A percentile compares a stretch with the other conserved stretches of the same genome.
Evolutionary conservation across 495 filamentous ascomycete genomes (phyloP).

Genomic region (Xylaria nigripes): DNA sequence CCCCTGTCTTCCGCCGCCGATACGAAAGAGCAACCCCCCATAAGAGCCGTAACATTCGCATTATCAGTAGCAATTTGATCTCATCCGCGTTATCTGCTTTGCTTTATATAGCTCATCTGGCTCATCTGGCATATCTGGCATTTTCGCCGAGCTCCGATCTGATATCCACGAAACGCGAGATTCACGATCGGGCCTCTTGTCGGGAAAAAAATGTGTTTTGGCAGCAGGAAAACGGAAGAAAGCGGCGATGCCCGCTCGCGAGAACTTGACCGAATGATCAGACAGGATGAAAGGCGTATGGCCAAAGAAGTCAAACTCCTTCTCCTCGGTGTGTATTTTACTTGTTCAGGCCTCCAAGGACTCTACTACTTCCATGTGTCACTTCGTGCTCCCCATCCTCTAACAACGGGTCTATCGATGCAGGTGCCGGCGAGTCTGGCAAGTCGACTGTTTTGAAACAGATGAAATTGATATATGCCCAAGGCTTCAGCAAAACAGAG

Average conservation of each 20-base stretch:
- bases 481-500: conserved; percentile 86
- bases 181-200: neutral
- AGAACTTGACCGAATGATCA: conserved; percentile 70
- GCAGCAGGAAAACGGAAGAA: conserved; percentile 43
- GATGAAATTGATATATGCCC: conserved; percentile 96
- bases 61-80: neutral
- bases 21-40: neutral
- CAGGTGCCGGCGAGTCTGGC: conserved; percentile 94
- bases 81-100: neutral
- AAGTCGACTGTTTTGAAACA: conserved; percentile 99
- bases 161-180: neutral
- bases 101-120: neutral
- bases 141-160: neutral
- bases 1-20: neutral
- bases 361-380: conserved; percentile 12
- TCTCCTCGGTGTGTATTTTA: conserved; percentile 56
- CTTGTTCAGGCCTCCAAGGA: neutral
- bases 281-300: conserved; percentile 73
- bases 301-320: conserved; percentile 75
- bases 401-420: conserved; percentile 16
- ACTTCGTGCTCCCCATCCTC: conserved; percentile 18
- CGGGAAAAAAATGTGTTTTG: conserved; percentile 50
- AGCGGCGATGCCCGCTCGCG: conserved; percentile 43
- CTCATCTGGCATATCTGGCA: neutral
- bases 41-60: neutral